Evolutionary conservation across 164 flowering plant species (phyloP).

Genomic region (Platanus orientalis): DNA sequence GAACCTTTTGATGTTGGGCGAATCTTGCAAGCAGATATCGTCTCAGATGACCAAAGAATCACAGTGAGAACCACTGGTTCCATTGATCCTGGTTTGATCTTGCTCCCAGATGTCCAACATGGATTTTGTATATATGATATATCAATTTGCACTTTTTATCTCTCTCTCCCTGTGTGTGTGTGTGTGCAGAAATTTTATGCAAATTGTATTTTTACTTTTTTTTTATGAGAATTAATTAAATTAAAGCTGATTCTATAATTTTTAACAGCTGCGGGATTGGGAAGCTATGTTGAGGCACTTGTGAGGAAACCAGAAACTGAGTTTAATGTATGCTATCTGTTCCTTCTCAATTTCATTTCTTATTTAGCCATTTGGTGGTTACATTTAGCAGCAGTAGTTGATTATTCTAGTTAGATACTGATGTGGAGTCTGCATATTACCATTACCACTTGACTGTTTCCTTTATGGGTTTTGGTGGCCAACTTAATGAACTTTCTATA

Average conservation of each 20-base stretch:
- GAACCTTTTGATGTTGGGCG: slow-evolving; percentile 96
- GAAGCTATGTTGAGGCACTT: slow-evolving; percentile 71
- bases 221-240: not conserved
- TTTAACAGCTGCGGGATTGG: slow-evolving; percentile 74
- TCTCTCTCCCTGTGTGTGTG: not conserved
- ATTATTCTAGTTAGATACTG: not conserved
- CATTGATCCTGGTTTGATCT: slow-evolving; percentile 71
- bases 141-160: not conserved
- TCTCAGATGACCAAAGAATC: slow-evolving; percentile 40
- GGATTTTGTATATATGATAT: no score
- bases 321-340: slow-evolving; percentile 58
- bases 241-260: slow-evolving; percentile 16
- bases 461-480: no score
- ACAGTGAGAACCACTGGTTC: slow-evolving; percentile 61
- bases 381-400: not conserved
- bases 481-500: no score
- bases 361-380: not conserved
- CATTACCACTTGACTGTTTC: no score
- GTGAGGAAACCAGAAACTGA: slow-evolving; percentile 67
- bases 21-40: slow-evolving; percentile 69
- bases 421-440: no score
- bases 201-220: slow-evolving; percentile 1
- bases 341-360: not conserved
- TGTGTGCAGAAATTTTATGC: not conserved
- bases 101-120: slow-evolving; percentile 6